Conservation (phyloP, 805 yeast genomes). For the Candida railenensis region DNA sequence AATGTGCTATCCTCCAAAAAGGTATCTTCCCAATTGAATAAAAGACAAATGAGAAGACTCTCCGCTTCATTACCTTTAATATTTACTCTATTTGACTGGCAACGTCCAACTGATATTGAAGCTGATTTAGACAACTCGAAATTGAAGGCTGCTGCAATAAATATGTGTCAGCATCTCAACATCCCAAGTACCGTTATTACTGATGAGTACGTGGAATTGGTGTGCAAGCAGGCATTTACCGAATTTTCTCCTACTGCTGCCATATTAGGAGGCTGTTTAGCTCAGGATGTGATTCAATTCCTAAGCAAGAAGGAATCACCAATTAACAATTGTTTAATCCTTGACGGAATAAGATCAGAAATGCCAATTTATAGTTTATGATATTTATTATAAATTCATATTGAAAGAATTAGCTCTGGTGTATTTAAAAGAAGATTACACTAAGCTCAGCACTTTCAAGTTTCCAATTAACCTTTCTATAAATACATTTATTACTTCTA, state of each 20-base stretch:
- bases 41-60: conserved; percentile 47
- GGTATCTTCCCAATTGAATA: conserved; percentile 41
- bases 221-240: conserved; percentile 51
- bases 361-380: conserved; percentile 73
- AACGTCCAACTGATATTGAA: conserved; percentile 21
- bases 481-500: no score
- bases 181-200: conserved; percentile 46
- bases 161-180: conserved; percentile 29
- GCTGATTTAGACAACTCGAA: conserved; percentile 21
- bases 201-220: conserved; percentile 38
- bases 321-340: conserved; percentile 72
- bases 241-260: conserved; percentile 86
- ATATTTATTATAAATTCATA: conserved; percentile 1
- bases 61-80: conserved; percentile 59
- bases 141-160: conserved; percentile 25
- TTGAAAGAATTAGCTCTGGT: no score
- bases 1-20: conserved; percentile 34
- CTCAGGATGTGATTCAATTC: conserved; percentile 87
- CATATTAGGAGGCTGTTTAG: conserved; percentile 81
- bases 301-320: conserved; percentile 77
- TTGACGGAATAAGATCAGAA: conserved; percentile 69
- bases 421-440: no score
- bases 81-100: conserved; percentile 54
- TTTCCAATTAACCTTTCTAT: no score
- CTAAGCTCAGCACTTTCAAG: no score